A percentile compares a stretch with the other conserved stretches of the same genome.
These are phyloP conservation scores for Aureoboletus auriporus DNA, from an alignment of 768 basidiomycete genomes.

Conservation along the genomic window DNA sequence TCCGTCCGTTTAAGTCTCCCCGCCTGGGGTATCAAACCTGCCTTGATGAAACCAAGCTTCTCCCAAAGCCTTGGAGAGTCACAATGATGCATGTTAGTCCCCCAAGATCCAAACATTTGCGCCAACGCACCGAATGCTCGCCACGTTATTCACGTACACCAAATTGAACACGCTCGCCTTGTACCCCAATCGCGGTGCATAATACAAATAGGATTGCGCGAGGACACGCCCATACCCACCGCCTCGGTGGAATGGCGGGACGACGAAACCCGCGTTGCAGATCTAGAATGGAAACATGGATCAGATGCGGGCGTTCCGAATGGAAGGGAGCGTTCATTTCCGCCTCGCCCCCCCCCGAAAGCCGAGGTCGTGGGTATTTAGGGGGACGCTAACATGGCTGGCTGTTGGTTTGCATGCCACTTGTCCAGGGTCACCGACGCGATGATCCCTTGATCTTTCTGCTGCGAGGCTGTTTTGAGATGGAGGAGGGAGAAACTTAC, in stretches of 20 bases:
- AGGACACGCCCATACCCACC: slow-evolving; percentile 66
- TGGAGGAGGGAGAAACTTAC: slow-evolving; percentile 43
- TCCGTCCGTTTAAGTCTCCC: slow-evolving; percentile 67
- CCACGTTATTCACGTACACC: slow-evolving; percentile 81
- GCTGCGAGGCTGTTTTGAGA: background rate
- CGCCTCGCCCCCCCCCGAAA: background rate
- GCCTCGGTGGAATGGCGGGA: slow-evolving; percentile 59
- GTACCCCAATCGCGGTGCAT: slow-evolving; percentile 77
- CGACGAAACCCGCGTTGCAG: slow-evolving; percentile 88
- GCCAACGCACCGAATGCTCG: slow-evolving; percentile 56
- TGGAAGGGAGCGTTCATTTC: slow-evolving; percentile 4
- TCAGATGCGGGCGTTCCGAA: no score
- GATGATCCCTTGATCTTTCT: background rate
- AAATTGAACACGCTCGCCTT: slow-evolving; percentile 85
- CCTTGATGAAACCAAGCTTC: slow-evolving; percentile 69
- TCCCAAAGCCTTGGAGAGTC: slow-evolving; percentile 69
- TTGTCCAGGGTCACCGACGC: no score
- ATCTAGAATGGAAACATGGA: slow-evolving; percentile 41
- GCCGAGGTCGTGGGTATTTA: background rate
- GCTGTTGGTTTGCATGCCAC: background rate
- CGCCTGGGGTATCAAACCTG: slow-evolving; percentile 70
- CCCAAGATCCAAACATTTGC: background rate
- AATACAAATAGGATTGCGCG: slow-evolving; percentile 74
- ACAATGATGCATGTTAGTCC: background rate
- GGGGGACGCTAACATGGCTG: background rate